Conservation (phyloP, 225 moss, liverwort and hornwort genomes). For the Ulota crispa region DNA sequence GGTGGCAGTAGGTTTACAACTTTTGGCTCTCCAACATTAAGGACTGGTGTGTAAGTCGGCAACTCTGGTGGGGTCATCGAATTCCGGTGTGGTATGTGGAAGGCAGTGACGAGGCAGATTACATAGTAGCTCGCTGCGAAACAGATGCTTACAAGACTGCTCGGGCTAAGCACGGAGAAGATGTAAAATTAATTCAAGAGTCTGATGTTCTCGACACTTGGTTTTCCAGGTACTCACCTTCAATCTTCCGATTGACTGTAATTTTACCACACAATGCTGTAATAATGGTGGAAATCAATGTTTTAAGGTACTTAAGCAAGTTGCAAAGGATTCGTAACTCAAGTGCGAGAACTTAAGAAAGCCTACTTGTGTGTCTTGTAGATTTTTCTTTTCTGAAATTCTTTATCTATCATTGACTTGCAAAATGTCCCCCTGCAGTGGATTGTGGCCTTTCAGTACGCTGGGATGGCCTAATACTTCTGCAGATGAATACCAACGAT, state of each 20-base stretch:
- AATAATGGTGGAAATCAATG: background rate
- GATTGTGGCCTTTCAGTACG: constrained; percentile 92
- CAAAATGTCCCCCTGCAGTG: constrained; percentile 49
- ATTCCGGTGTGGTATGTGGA: constrained; percentile 88
- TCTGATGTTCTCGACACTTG: constrained; percentile 91
- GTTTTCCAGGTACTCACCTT: constrained; percentile 70
- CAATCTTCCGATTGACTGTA: background rate
- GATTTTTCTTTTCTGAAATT: background rate
- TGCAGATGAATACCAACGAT: constrained; percentile 65
- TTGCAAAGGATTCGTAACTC: background rate
- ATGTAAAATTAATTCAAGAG: constrained; percentile 76
- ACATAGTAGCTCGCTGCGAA: constrained; percentile 70
- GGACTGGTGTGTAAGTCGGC: constrained; percentile 94
- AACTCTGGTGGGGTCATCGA: constrained; percentile 96
- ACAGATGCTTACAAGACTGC: constrained; percentile 67
- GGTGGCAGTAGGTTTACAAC: constrained; percentile 74
- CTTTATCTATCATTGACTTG: background rate
- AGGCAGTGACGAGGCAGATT: constrained; percentile 66
- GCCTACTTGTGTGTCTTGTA: background rate
- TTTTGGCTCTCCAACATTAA: constrained; percentile 90
- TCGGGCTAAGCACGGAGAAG: constrained; percentile 53
- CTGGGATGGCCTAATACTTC: constrained; percentile 79
- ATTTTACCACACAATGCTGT: background rate
- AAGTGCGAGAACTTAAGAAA: background rate
- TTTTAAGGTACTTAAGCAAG: background rate